Percentiles rank a stretch among this genome's conserved stretches.
Conservation (phyloP, 371 early-diverging fungal species). For the Apophysomyces elegans region DNA sequence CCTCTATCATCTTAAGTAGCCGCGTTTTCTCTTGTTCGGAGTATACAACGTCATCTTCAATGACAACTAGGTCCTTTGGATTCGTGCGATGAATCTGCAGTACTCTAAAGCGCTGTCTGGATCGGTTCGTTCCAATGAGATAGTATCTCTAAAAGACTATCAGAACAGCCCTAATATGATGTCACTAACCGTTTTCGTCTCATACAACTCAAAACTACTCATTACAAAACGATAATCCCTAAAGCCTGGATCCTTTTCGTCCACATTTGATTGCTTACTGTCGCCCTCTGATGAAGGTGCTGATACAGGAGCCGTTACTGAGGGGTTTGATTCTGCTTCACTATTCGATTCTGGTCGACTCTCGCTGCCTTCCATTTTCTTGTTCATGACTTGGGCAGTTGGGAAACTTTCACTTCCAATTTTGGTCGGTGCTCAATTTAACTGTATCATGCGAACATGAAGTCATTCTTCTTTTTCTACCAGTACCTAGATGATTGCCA, state of each 20-base stretch:
- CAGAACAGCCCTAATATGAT: background rate
- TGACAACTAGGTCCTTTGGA: slow-evolving; percentile 60
- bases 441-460: too few relatives aligned
- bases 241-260: slow-evolving; percentile 29
- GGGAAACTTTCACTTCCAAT: too few relatives aligned
- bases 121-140: slow-evolving; percentile 83
- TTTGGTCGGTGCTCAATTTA: too few relatives aligned
- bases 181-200: slow-evolving; percentile 74
- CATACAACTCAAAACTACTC: slow-evolving; percentile 78
- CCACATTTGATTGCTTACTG: background rate
- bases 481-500: too few relatives aligned
- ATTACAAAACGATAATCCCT: slow-evolving; percentile 50
- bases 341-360: background rate
- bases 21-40: slow-evolving; percentile 73
- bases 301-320: background rate
- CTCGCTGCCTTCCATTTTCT: background rate
- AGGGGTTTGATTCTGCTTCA: background rate
- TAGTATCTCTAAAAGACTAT: slow-evolving; percentile 63
- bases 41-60: slow-evolving; percentile 75
- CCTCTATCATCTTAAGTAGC: slow-evolving; percentile 80
- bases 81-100: slow-evolving; percentile 88
- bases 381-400: background rate
- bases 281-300: background rate
- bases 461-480: too few relatives aligned
- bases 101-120: slow-evolving; percentile 76